These are phyloP conservation scores for Tuber umbilicatum DNA, from an alignment of 495 filamentous ascomycete genomes.

Conservation along the genomic window DNA sequence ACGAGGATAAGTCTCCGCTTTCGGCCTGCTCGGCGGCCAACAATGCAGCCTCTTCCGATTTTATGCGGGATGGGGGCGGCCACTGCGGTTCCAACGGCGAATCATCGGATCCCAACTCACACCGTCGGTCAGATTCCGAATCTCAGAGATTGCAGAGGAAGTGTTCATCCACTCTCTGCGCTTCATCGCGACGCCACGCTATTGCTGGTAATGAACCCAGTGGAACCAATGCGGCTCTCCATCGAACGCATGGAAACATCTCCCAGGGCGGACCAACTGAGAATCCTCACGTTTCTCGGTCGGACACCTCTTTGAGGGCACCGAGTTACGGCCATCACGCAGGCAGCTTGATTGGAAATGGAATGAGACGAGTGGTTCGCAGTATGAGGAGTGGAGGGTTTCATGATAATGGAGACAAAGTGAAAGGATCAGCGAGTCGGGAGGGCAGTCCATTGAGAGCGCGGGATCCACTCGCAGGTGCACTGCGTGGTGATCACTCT, in stretches of 20 bases:
- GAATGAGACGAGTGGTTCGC: constrained; percentile 27
- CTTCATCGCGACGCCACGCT: constrained; percentile 23
- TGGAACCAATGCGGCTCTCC: constrained; percentile 4
- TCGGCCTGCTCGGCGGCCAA: constrained; percentile 25
- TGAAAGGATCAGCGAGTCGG: constrained; percentile 28
- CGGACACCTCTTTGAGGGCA: constrained; percentile 24
- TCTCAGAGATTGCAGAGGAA: constrained; percentile 18
- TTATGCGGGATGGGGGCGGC: constrained; percentile 19
- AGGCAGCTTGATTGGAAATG: constrained; percentile 32
- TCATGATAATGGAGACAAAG: constrained; percentile 21
- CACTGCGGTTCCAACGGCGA: neutral
- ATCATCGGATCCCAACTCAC: constrained; percentile 26
- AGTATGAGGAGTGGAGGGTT: constrained; percentile 32
- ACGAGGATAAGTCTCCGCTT: constrained; percentile 33
- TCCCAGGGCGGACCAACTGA: neutral
- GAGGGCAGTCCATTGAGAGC: constrained; percentile 36
- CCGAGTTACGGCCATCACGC: constrained; percentile 22
- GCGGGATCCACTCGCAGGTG: constrained; percentile 30
- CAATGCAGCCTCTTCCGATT: constrained; percentile 36
- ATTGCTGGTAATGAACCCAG: constrained; percentile 21
- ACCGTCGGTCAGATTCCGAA: constrained; percentile 16
- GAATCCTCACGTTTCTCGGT: constrained; percentile 13
- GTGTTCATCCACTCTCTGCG: constrained; percentile 25
- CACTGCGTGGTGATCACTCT: constrained; percentile 33
- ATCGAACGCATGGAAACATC: neutral